Evolutionary conservation across 129 eudicot genomes (phyloP), one percentile per base, ranked within the genome.

Genomic region (Flaveria brownii): DNA sequence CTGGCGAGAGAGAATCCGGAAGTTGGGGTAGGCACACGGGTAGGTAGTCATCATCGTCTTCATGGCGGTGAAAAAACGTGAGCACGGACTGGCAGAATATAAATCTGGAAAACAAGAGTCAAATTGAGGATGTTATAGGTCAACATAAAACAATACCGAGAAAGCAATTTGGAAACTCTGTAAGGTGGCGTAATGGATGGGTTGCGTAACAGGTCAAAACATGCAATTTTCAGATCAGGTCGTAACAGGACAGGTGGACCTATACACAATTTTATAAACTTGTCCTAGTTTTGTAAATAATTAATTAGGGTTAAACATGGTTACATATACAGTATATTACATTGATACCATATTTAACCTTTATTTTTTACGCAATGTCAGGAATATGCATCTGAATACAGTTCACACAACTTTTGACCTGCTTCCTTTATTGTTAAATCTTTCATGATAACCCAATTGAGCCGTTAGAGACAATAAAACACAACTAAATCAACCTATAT

Each of bases 1-100:
- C 71, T 33, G 92, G 90, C 43, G 90, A 84, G n/a, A 94, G 55
- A 17, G 87, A 84, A 77, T 71, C 79, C 0, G 93, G 97, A 66
- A 94, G 90, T 42, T 87, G 87, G 2, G 98, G 98, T 68, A 88
- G 71, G 87, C 96, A 91, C 60, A 81, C 66, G 9, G 98, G 98
- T 60, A 88, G 59, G 66, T 86, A 87, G 25, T 77, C 63, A 49
- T 87, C 93, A 11, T 25, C 76, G 43, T 82, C 80, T 79, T 83
- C 93, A 4, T 63, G 80, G 15, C 70, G 78, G 42, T 83, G 77
- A 70, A 84, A 86, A 66, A 67, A 87, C 23, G 83, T 50, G n/a
- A 94, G 96, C 82, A 86, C 88, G 25, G 97, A 85, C 5, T 91
- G 90, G 86, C 97, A 91, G 82, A 94, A 91, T 51, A 94, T 83